These are phyloP conservation scores for Leccinum imitatum DNA, from an alignment of 768 basidiomycete genomes.

Conservation along the genomic window DNA sequence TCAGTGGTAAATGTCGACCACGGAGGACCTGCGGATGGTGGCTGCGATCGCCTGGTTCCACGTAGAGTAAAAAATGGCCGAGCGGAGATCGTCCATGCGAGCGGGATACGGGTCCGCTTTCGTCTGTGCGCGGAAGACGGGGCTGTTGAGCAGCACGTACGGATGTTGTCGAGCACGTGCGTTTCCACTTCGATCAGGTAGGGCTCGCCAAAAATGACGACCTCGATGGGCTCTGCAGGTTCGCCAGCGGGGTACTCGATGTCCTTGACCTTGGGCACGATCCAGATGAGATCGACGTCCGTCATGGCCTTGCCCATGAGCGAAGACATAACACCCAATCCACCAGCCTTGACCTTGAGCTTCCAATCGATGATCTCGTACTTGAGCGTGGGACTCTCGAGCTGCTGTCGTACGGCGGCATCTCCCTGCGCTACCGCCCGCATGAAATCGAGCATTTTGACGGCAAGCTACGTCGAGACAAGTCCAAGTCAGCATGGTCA, in stretches of 20 bases:
- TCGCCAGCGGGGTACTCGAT: conserved; percentile 91
- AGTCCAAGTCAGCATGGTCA: not conserved
- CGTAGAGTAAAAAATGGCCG: conserved; percentile 96
- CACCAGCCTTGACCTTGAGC: conserved; percentile 96
- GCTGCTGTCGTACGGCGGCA: not conserved
- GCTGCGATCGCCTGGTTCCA: conserved; percentile 98
- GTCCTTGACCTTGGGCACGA: conserved; percentile 93
- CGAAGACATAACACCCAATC: conserved; percentile 96
- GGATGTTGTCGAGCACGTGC: conserved; percentile 91
- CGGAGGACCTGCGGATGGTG: conserved; percentile 81
- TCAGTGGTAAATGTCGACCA: conserved; percentile 86
- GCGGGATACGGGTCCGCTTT: conserved; percentile 95
- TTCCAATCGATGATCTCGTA: conserved; percentile 99
- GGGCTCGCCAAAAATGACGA: conserved; percentile 93
- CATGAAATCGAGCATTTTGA: not conserved
- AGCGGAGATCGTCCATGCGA: conserved; percentile 95
- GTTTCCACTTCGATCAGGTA: conserved; percentile 96
- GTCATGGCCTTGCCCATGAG: conserved; percentile 99
- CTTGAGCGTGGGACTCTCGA: conserved; percentile 52
- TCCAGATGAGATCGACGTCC: conserved; percentile 93
- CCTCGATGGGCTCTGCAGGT: conserved; percentile 90
- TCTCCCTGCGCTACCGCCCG: not conserved
- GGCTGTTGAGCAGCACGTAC: conserved; percentile 89
- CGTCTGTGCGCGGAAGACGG: conserved; percentile 95
- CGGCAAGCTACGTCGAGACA: not conserved